phyloP scores from a whole-genome alignment of 805 yeast genomes.

The Yamadazyma paraphyllophila region DNA sequence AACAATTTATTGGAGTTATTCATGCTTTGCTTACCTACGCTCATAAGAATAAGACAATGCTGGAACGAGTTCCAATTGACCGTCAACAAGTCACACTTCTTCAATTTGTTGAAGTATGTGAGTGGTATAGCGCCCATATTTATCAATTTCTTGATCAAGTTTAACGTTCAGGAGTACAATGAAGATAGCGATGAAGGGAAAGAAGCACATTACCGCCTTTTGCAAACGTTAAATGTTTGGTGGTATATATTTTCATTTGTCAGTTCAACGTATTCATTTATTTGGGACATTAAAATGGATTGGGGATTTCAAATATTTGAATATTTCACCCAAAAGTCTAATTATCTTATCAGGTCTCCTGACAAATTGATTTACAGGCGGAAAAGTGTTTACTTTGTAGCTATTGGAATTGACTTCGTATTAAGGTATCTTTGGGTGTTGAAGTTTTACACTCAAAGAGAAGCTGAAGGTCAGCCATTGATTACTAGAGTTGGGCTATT shows the following conservation, averaged over 20 bases:
- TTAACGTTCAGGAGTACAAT: constrained; percentile 10
- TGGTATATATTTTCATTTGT: constrained; percentile 49
- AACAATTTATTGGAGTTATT: constrained; percentile 29
- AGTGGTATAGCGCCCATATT: constrained; percentile 48
- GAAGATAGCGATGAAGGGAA: constrained; percentile 13
- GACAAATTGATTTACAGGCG: constrained; percentile 14
- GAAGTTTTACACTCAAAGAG: constrained; percentile 43
- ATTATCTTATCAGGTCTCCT: constrained; percentile 20
- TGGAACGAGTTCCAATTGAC: constrained; percentile 59
- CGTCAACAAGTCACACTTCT: constrained; percentile 53
- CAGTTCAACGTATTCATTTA: constrained; percentile 74
- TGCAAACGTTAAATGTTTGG: constrained; percentile 27
- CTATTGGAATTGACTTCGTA: constrained; percentile 58
- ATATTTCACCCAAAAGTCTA: constrained; percentile 16
- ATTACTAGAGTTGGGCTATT: constrained; percentile 23
- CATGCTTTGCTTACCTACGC: constrained; percentile 53
- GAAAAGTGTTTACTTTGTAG: constrained; percentile 47
- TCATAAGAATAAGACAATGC: constrained; percentile 84
- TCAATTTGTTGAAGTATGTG: constrained; percentile 74
- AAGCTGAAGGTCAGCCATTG: constrained; percentile 18
- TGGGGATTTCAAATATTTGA: constrained; percentile 72
- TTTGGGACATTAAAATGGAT: constrained; percentile 89
- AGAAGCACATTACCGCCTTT: constrained; percentile 12
- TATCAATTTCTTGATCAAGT: constrained; percentile 26
- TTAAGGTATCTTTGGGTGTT: constrained; percentile 78